phyloP scores from a whole-genome alignment of 2,329 filamentous ascomycete species.

The Emydomyces testavorans region DNA sequence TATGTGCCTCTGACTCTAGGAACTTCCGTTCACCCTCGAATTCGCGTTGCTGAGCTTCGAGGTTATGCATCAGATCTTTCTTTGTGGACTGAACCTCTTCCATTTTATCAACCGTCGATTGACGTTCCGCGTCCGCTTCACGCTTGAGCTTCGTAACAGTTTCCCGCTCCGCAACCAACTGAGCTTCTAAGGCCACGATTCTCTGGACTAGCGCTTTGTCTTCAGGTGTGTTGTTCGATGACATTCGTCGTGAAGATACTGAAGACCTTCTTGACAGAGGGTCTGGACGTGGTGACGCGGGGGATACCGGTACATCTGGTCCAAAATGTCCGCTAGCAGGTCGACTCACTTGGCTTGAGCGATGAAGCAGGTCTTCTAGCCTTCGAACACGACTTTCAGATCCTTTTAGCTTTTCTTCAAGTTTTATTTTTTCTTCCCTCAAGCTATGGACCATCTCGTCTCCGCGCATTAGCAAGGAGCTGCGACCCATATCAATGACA shows the following conservation, averaged over 20 bases:
- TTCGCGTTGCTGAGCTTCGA: slow-evolving; percentile 82
- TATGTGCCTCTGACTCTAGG: slow-evolving; percentile 67
- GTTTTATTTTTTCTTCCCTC: slow-evolving; percentile 68
- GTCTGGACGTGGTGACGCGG: slow-evolving; percentile 33
- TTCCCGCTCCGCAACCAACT: slow-evolving; percentile 63
- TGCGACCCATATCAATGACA: slow-evolving; percentile 82
- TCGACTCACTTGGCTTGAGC: slow-evolving; percentile 53
- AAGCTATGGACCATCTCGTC: slow-evolving; percentile 67
- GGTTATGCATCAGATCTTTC: slow-evolving; percentile 84
- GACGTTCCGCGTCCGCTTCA: slow-evolving; percentile 50
- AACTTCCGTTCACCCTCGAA: slow-evolving; percentile 75
- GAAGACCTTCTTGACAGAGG: slow-evolving; percentile 47
- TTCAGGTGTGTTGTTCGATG: slow-evolving; percentile 47
- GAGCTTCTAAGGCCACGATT: slow-evolving; percentile 60
- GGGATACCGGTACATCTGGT: slow-evolving; percentile 31
- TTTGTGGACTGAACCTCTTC: slow-evolving; percentile 87
- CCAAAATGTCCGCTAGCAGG: slow-evolving; percentile 42
- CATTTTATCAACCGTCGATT: slow-evolving; percentile 54
- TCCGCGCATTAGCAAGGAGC: slow-evolving; percentile 72
- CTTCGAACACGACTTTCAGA: slow-evolving; percentile 82
- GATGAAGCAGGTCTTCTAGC: slow-evolving; percentile 81
- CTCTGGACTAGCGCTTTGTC: slow-evolving; percentile 52
- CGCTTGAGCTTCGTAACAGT: slow-evolving; percentile 55
- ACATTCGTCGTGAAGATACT: slow-evolving; percentile 49
- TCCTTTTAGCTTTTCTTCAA: slow-evolving; percentile 65